Evolutionary conservation across 352 stramenopile genomes (phyloP).

Genomic region (Blastocystis sp.): DNA sequence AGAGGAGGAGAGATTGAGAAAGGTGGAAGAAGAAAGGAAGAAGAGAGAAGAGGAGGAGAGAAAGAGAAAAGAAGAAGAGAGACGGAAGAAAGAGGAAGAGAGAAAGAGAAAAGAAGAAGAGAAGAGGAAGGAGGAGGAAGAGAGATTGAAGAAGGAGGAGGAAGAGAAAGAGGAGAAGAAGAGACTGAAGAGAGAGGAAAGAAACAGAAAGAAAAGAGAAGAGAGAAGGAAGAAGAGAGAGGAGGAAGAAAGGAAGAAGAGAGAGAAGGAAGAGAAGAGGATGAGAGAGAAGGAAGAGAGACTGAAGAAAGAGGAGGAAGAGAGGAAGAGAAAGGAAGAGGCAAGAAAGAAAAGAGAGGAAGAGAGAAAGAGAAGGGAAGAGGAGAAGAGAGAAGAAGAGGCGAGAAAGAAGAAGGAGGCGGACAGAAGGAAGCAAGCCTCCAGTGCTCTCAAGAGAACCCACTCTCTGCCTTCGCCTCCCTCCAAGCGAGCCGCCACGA

Average conservation of each 20-base stretch:
- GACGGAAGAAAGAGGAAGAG: not conserved
- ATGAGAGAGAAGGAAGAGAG: not conserved
- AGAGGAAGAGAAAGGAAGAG: not conserved
- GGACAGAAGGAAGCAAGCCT: not conserved
- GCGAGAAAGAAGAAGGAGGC: not conserved
- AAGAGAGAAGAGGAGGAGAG: not conserved
- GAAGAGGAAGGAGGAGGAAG: not conserved
- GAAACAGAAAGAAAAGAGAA: not conserved
- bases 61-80: not conserved
- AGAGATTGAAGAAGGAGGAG: conserved; percentile 3
- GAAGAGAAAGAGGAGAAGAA: not conserved
- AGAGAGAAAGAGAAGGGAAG: not conserved
- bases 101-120: not conserved
- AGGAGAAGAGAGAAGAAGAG: not conserved
- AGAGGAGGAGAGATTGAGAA: not conserved
- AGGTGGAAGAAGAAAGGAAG: not conserved
- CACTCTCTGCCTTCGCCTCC: not conserved
- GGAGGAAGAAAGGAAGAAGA: not conserved
- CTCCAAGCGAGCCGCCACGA: not conserved
- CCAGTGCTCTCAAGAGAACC: not conserved
- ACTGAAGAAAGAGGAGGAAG: not conserved
- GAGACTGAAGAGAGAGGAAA: not conserved
- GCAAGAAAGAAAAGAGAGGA: not conserved
- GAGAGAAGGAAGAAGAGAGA: not conserved
- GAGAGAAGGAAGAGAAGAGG: not conserved